phyloP scores from a whole-genome alignment of 148 eudicot species.

The Nyssa sinensis region DNA sequence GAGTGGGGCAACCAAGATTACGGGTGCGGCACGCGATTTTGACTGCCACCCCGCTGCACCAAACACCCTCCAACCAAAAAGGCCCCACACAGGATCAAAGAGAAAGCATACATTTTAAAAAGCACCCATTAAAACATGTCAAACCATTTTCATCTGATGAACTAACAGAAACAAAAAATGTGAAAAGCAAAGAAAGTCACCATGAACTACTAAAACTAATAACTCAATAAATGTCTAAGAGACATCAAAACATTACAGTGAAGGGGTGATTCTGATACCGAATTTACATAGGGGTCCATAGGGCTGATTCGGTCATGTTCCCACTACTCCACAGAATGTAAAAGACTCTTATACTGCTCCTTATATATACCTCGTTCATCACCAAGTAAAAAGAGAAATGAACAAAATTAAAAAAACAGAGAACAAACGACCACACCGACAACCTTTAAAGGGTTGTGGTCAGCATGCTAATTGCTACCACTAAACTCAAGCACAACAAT shows the following conservation, averaged over 20 bases:
- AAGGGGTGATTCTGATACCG: constrained; percentile 14
- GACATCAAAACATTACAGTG: constrained; percentile 18
- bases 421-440: background rate
- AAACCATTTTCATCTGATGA: too few relatives aligned
- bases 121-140: too few relatives aligned
- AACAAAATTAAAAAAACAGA: constrained; percentile 17
- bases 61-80: background rate
- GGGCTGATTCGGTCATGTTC: constrained; percentile 22
- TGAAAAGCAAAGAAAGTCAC: background rate
- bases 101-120: too few relatives aligned
- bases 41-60: too few relatives aligned
- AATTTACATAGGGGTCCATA: too few relatives aligned
- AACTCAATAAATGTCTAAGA: constrained; percentile 16
- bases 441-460: constrained; percentile 8
- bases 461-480: background rate
- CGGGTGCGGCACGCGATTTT: too few relatives aligned
- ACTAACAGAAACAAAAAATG: background rate
- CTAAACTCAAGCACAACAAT: constrained; percentile 65
- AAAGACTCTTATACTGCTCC: constrained; percentile 26
- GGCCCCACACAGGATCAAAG: background rate
- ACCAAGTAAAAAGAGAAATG: constrained; percentile 22
- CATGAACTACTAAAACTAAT: background rate
- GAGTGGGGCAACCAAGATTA: too few relatives aligned
- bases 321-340: constrained; percentile 24
- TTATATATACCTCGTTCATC: constrained; percentile 35